Evolutionary conservation across 2,329 filamentous ascomycete genomes (phyloP).

Genomic region (Fusarium graminum): DNA sequence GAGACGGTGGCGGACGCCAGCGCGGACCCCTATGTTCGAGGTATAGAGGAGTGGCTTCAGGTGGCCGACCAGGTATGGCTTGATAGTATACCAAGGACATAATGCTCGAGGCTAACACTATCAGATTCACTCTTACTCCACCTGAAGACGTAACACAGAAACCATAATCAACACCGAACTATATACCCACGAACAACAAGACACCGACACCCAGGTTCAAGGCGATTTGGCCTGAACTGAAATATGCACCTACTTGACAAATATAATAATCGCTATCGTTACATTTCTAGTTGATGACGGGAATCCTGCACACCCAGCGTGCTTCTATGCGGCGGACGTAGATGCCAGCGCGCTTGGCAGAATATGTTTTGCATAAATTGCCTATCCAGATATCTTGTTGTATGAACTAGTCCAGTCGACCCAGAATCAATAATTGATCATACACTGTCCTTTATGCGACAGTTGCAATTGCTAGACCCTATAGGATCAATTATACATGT

Average conservation of each 20-base stretch:
- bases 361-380: no score
- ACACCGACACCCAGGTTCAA: background rate
- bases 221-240: background rate
- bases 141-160: slow-evolving; percentile 1
- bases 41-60: slow-evolving; percentile 83
- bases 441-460: no score
- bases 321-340: no score
- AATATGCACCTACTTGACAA: background rate
- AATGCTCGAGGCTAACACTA: slow-evolving; percentile 15
- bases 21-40: slow-evolving; percentile 78
- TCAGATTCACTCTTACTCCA: slow-evolving; percentile 45
- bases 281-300: no score
- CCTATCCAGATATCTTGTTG: no score
- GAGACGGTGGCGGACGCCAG: slow-evolving; percentile 73
- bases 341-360: no score
- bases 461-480: no score
- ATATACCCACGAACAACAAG: background rate
- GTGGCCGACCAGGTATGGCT: slow-evolving; percentile 75
- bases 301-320: no score
- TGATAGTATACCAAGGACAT: background rate
- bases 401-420: no score
- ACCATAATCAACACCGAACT: background rate
- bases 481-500: no score
- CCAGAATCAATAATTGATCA: no score
- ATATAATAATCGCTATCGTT: background rate